Base-by-base conservation (phyloP, 164 flowering plant genomes). In the Platanus orientalis region DNA sequence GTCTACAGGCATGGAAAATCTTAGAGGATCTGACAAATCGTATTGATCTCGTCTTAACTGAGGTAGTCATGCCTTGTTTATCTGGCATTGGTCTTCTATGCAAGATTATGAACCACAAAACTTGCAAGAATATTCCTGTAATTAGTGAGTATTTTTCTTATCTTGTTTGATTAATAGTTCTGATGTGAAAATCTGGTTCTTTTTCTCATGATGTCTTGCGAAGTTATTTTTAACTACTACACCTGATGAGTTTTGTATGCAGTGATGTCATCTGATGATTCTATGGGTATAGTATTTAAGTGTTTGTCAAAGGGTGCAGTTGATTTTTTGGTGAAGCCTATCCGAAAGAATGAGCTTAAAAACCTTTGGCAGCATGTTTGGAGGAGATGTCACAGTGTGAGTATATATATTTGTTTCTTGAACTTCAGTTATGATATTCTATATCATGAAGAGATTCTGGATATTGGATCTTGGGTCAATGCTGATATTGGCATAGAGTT, bases 291-390 rank as follows among this genome's bases (percentile, higher is more conserved):
- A 75, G 90, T 85, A 49, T 85, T 85, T 66, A 83, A 74, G 73
- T 85, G 90, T 65, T 63, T 85, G 61, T 85, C 90, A 64, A 81
- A 78, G 70, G 87, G 90, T 64, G 90, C 86, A 34, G 87, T 81
- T 61, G 90, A 85, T 73, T 85, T 83, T 68, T 67, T 83, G 61
- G 83, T 81, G 73, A 85, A 85, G 73, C 90, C 90, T 63, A 79
- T 85, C 63, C 78, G 87, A 42, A 85, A 85, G 71, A 85, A 85
- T 77, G 90, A 85, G 79, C 86, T 85, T 40, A 83, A 80, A 73
- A 85, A 83, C 51, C 87, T 85, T 59, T 85, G 90, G 90, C 90
- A 83, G 73, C 90, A 83, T 78, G 83, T 83, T 60, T 83, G 87
- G 87, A 79, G 84, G 64, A 75, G 80, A 79, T 79, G 87, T 60